phyloP scores from a whole-genome alignment of 106 monocot genomes.

The Agapanthus africanus region DNA sequence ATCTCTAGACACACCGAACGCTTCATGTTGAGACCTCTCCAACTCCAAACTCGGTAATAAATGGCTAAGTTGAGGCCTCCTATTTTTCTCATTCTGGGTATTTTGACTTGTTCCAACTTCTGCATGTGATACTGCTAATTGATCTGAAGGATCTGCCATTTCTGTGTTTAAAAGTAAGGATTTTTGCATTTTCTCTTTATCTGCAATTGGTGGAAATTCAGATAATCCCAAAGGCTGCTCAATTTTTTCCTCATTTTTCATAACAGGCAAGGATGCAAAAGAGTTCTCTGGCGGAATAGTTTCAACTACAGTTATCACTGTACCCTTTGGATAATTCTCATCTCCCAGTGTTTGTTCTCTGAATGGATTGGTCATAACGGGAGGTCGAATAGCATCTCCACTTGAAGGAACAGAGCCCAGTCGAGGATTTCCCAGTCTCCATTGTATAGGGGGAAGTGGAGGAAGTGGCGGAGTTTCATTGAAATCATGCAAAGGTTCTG shows the following conservation, averaged over 20 bases:
- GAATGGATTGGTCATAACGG: conserved; percentile 6
- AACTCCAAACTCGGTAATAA: conserved; percentile 22
- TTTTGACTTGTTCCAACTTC: conserved; percentile 11
- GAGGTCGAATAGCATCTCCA: conserved; percentile 9
- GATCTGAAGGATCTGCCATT: conserved; percentile 6
- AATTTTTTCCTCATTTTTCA: conserved; percentile 12
- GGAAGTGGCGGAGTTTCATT: conserved; percentile 73
- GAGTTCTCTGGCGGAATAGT: conserved; percentile 10
- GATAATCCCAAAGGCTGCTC: conserved; percentile 18
- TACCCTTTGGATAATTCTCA: conserved; percentile 7
- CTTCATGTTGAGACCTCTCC: conserved; percentile 21
- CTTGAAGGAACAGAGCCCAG: conserved; percentile 17
- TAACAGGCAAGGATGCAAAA: conserved; percentile 5
- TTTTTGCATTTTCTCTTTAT: conserved; percentile 2
- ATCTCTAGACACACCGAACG: conserved; percentile 5
- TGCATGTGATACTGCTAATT: conserved; percentile 6
- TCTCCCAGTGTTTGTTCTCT: background rate
- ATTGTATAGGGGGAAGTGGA: conserved; percentile 77
- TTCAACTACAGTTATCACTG: conserved; percentile 7
- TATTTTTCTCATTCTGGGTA: background rate
- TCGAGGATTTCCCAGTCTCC: conserved; percentile 76
- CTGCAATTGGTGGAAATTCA: conserved; percentile 26
- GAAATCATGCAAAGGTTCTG: conserved; percentile 3
- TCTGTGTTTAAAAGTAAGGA: background rate
- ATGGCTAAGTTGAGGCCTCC: conserved; percentile 16